Evolutionary conservation across 805 yeast species (phyloP).

Genomic region (Naumovozyma castellii): DNA sequence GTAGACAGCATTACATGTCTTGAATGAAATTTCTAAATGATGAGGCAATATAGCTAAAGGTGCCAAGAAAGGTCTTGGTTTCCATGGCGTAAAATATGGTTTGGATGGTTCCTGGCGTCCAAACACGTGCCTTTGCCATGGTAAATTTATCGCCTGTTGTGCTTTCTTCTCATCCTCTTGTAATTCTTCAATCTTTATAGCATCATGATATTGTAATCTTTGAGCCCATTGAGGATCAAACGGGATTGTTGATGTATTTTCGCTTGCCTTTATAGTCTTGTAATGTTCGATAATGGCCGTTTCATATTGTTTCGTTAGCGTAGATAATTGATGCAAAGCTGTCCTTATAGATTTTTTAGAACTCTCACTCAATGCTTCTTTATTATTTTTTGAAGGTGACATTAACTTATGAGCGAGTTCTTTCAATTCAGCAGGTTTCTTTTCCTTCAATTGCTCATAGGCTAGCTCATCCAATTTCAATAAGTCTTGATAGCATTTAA

Average conservation of each 20-base stretch:
- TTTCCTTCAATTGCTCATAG: constrained; percentile 6
- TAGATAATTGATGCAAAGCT: constrained; percentile 20
- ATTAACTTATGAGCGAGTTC: constrained; percentile 11
- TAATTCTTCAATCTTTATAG: constrained; percentile 36
- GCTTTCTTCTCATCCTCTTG: constrained; percentile 43
- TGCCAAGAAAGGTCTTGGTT: constrained; percentile 85
- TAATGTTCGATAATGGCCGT: constrained; percentile 23
- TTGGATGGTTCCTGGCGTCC: constrained; percentile 73
- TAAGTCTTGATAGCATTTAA: constrained; percentile 19
- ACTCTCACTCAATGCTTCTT: constrained; percentile 17
- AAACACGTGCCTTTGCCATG: constrained; percentile 68
- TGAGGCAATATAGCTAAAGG: constrained; percentile 88
- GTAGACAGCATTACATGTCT: constrained; percentile 93
- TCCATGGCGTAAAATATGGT: constrained; percentile 94
- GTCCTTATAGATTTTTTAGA: constrained; percentile 20
- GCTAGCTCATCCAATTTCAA: constrained; percentile 15
- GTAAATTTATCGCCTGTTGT: constrained; percentile 43
- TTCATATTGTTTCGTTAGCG: constrained; percentile 18
- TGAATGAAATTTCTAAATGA: constrained; percentile 82
- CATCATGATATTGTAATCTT: constrained; percentile 35
- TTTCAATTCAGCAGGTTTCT: constrained; percentile 9
- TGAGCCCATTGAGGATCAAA: constrained; percentile 46
- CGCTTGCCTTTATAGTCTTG: constrained; percentile 19
- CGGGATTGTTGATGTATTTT: constrained; percentile 26
- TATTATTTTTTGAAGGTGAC: constrained; percentile 15